These are phyloP conservation scores for Citrus maxima DNA, from an alignment of 345 rosid species.

Conservation along the genomic window DNA sequence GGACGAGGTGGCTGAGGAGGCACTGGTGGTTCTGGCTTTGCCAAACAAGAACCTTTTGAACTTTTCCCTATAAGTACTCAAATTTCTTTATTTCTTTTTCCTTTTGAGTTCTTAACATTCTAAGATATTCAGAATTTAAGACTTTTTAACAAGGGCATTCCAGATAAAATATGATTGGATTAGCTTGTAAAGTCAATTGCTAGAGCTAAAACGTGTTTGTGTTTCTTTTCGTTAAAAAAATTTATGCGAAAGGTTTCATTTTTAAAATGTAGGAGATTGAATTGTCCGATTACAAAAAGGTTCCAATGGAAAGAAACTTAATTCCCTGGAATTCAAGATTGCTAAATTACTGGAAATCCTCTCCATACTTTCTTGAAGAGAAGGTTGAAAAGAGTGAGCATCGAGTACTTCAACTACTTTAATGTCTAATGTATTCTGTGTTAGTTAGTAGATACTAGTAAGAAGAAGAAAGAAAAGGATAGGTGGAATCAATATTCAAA, in stretches of 20 bases:
- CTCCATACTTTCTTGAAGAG: slow-evolving; percentile 52
- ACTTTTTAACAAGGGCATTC: background rate
- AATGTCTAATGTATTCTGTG: background rate
- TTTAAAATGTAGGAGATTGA: slow-evolving; percentile 38
- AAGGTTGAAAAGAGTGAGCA: slow-evolving; percentile 31
- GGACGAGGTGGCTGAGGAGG: slow-evolving; percentile 32
- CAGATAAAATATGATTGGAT: background rate
- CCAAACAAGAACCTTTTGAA: slow-evolving; percentile 40
- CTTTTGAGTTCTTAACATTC: background rate
- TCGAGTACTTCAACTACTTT: background rate
- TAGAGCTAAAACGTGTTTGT: background rate
- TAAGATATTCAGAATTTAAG: background rate
- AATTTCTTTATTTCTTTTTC: background rate
- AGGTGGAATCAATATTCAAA: background rate
- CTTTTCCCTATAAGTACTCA: slow-evolving; percentile 44
- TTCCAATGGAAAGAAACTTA: slow-evolving; percentile 38
- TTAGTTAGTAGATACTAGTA: background rate
- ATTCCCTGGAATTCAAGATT: slow-evolving; percentile 31
- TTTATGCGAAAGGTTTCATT: background rate
- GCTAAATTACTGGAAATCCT: slow-evolving; percentile 42
- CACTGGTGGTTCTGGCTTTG: slow-evolving; percentile 18
- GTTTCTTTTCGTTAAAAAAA: background rate
- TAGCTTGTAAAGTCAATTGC: background rate
- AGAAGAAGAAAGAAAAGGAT: background rate
- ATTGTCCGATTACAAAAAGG: slow-evolving; percentile 29